Conservation (phyloP, 106 monocot genomes). For the Dendrobium officinale region DNA sequence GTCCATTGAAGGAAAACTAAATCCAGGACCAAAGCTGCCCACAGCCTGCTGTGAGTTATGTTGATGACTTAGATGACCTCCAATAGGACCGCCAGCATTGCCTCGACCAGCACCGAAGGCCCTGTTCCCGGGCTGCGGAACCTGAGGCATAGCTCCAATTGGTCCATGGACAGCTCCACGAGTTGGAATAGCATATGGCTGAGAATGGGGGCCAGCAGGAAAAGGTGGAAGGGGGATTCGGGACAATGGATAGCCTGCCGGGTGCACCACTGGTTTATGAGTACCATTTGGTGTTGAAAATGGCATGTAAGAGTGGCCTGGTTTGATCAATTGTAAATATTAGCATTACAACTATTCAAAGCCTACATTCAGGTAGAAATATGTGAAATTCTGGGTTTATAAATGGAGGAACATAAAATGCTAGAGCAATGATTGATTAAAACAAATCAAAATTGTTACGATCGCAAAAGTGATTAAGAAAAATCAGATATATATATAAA, state of each 20-base stretch:
- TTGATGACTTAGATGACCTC: constrained; percentile 82
- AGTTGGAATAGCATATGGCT: constrained; percentile 96
- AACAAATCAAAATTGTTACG: not conserved
- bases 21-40: constrained; percentile 50
- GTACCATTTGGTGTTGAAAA: constrained; percentile 79
- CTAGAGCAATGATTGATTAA: not conserved
- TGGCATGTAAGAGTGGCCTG: constrained; percentile 61
- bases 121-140: constrained; percentile 56
- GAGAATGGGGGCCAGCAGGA: constrained; percentile 76
- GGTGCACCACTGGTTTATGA: constrained; percentile 69
- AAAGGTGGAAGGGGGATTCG: constrained; percentile 84
- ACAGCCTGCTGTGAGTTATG: constrained; percentile 64
- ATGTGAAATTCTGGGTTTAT: no score
- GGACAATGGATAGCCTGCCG: constrained; percentile 59
- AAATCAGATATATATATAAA: not conserved
- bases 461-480: not conserved
- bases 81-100: constrained; percentile 87
- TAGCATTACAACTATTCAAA: not conserved
- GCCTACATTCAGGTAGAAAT: no score
- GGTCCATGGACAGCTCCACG: constrained; percentile 89
- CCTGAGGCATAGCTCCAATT: constrained; percentile 74
- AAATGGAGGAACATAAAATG: not conserved
- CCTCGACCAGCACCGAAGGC: constrained; percentile 62
- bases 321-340: not conserved
- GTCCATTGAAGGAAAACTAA: constrained; percentile 60